Evolutionary conservation across 345 rosid species (phyloP), one percentile per base, ranked within the genome.

Genomic region (Lumnitzera racemosa): DNA sequence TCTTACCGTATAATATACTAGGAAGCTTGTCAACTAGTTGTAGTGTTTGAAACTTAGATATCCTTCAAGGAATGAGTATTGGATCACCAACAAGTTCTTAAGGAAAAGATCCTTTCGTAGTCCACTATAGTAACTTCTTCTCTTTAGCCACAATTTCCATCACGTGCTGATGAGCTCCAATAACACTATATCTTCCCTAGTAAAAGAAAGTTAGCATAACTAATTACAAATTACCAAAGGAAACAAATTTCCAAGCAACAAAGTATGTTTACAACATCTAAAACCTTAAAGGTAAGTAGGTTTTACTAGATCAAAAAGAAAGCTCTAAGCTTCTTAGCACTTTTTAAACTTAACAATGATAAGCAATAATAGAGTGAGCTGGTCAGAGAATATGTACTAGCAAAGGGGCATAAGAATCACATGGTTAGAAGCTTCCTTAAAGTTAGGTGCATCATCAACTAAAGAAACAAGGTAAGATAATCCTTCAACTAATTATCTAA

Each of bases 251-350:
- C 46, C 58, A 46, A 67, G 16, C 47, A 55, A 49, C 13, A 47
- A 55, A 46, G 13, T 51, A 56, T 10, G 47, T 68, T 75, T 81
- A 89, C 98, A 58, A 89, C 82, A 56, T 43, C 80, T 14, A 91
- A 84, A 72, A 52, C 54, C 61, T 15, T 69, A 61, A 65, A 47
- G 61, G 90, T 88, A 16, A 20, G 20, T 20, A 20, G 94, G 90
- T 75, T 89, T 82, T n/a, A 85, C 90, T 0, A 96, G 77, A 71
- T 92, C 96, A 31, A 77, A 92, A n/a, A 87, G 91, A 70, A 92
- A 92, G 70, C 96, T 87, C 0, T 96, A 95, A 57, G 90, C 81
- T 47, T 92, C 97, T 47, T 80, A 76, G 56, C 89, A 87, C 90
- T 69, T 81, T 95, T 63, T 71, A 72, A n/a, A 87, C 97, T 67